Evolutionary conservation across 192 early-diverging fungal species (phyloP).

Genomic region (Phlyctochytrium arcticum): DNA sequence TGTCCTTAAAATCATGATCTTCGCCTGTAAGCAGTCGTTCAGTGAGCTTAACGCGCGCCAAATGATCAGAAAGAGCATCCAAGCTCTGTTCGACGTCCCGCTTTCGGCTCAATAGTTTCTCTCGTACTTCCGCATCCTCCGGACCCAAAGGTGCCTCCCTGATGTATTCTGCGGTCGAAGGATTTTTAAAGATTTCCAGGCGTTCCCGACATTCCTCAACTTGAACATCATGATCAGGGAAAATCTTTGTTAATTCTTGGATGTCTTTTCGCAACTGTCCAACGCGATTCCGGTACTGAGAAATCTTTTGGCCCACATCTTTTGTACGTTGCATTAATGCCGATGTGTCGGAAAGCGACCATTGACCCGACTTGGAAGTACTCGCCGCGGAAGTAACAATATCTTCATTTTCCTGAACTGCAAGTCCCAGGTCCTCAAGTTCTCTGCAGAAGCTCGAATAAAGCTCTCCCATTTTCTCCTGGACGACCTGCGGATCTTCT

Average conservation of each 20-base stretch:
- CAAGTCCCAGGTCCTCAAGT: no score
- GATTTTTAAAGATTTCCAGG: neutral
- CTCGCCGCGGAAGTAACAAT: no score
- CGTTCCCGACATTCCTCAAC: neutral
- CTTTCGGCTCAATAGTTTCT: conserved; percentile 1
- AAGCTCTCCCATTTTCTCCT: no score
- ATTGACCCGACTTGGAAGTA: no score
- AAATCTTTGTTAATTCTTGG: neutral
- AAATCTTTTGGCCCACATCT: no score
- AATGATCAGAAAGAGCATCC: neutral
- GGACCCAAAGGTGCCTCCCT: conserved; percentile 11
- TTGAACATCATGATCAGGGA: neutral
- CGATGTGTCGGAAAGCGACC: no score
- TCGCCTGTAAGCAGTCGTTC: neutral
- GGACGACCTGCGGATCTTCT: no score
- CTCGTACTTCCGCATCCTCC: conserved; percentile 9
- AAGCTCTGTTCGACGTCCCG: neutral
- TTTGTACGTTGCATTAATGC: no score
- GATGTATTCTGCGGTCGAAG: neutral
- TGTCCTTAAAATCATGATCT: neutral
- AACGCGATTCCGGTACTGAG: neutral
- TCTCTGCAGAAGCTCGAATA: no score
- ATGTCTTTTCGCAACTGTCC: neutral
- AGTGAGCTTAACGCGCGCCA: neutral
- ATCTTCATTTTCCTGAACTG: no score